Evolutionary conservation across 768 basidiomycete genomes (phyloP).

Genomic region (Gelatoporia subvermispora): DNA sequence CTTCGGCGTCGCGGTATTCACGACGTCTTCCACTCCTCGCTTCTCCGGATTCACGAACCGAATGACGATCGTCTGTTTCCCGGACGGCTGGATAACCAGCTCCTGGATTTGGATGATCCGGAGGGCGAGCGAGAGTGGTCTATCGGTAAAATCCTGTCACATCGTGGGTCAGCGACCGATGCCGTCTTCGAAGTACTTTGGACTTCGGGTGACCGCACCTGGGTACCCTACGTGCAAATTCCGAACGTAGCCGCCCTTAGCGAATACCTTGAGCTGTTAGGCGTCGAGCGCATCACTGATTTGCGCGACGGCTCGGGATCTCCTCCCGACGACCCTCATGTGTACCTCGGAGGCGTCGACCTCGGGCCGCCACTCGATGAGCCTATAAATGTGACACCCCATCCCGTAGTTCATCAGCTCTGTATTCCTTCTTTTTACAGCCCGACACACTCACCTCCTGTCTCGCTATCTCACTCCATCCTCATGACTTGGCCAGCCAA

Average conservation of each 20-base stretch:
- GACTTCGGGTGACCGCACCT: slow-evolving; percentile 30
- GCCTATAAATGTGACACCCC: not conserved
- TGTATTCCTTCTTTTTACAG: too few relatives aligned
- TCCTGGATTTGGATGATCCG: slow-evolving; percentile 13
- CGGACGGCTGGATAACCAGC: slow-evolving; percentile 1
- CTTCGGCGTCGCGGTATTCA: slow-evolving; percentile 23
- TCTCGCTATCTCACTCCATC: not conserved
- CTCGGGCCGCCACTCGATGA: not conserved
- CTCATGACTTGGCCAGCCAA: not conserved
- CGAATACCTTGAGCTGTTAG: slow-evolving; percentile 23
- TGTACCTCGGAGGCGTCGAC: not conserved
- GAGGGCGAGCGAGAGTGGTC: slow-evolving; percentile 19
- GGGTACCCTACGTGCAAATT: slow-evolving; percentile 26
- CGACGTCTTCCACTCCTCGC: slow-evolving; percentile 26
- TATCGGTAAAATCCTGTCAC: slow-evolving; percentile 20
- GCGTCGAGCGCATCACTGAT: slow-evolving; percentile 2
- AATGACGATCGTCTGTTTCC: slow-evolving; percentile 30
- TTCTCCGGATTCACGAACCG: slow-evolving; percentile 27
- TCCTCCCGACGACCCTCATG: slow-evolving; percentile 6
- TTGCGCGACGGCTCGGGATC: not conserved
- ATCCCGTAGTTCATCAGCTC: not conserved
- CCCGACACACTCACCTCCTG: not conserved
- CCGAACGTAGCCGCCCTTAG: slow-evolving; percentile 15
- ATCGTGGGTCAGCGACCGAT: slow-evolving; percentile 19
- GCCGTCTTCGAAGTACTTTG: slow-evolving; percentile 31